Evolutionary conservation across 768 basidiomycete species (phyloP).

Genomic region (Scleroderma bovista): DNA sequence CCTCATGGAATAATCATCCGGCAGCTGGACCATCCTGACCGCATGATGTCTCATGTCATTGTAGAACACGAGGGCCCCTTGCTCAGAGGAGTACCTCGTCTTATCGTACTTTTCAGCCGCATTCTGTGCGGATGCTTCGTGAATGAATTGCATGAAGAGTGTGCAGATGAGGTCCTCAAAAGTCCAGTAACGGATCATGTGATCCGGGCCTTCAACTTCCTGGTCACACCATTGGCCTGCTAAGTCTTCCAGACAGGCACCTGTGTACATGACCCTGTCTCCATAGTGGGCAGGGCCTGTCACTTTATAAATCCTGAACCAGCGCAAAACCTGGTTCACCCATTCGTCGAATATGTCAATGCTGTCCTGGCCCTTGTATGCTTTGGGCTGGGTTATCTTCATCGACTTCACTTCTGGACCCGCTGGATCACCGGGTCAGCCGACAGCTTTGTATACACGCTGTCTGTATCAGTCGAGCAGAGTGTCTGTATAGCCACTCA

Average conservation of each 20-base stretch:
- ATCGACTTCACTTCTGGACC: neutral
- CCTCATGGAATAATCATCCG: conserved; percentile 1
- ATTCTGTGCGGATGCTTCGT: neutral
- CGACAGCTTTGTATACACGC: no score
- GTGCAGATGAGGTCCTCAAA: neutral
- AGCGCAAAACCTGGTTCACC: neutral
- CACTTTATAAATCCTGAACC: no score
- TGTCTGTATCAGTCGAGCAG: no score
- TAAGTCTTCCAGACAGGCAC: no score
- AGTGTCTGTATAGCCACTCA: no score
- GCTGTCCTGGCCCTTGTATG: neutral
- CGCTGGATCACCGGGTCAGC: neutral
- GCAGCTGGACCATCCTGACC: neutral
- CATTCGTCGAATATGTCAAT: neutral
- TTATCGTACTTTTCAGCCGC: neutral
- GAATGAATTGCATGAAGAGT: neutral
- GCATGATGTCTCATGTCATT: neutral
- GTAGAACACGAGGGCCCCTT: conserved; percentile 1
- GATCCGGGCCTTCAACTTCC: neutral
- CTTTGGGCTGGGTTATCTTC: neutral
- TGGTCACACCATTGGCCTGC: neutral
- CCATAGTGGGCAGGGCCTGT: no score
- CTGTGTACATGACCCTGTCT: no score
- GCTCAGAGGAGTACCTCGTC: neutral
- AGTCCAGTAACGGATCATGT: neutral